Evolutionary conservation across 257 asterid species (phyloP).

Genomic region (Petunia secreta): DNA sequence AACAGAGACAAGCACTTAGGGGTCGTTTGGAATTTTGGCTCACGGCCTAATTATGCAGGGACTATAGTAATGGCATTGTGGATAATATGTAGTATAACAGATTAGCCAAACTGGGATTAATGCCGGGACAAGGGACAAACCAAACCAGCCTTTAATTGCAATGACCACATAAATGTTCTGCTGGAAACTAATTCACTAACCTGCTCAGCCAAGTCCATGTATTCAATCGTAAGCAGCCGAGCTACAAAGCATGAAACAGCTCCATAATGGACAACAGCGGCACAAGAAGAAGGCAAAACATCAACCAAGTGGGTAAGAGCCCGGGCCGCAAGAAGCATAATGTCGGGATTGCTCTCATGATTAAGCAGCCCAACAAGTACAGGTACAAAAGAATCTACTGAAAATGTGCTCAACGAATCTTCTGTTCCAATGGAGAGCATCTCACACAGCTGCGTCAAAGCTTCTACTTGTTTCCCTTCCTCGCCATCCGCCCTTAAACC

Average conservation of each 20-base stretch:
- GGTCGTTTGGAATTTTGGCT: background rate
- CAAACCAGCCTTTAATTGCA: too few relatives aligned
- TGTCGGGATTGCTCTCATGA: conserved; percentile 89
- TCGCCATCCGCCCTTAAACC: conserved; percentile 97
- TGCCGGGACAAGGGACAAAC: background rate
- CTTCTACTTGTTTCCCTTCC: conserved; percentile 98
- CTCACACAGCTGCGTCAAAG: conserved; percentile 90
- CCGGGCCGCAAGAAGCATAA: conserved; percentile 98
- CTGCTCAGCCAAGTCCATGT: conserved; percentile 99
- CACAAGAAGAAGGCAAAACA: conserved; percentile 92
- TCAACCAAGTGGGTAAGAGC: conserved; percentile 99
- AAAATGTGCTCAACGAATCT: conserved; percentile 90
- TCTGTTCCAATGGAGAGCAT: conserved; percentile 95
- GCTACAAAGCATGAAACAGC: conserved; percentile 96
- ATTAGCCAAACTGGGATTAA: background rate
- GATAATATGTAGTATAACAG: background rate
- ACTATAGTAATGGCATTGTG: background rate
- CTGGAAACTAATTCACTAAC: conserved; percentile 37
- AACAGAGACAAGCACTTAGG: background rate
- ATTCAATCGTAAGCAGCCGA: conserved; percentile 88
- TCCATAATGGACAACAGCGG: conserved; percentile 98
- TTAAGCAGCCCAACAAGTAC: conserved; percentile 94
- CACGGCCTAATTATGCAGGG: background rate
- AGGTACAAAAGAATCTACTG: conserved; percentile 95
- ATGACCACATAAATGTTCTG: background rate